phyloP scores from a whole-genome alignment of 768 basidiomycete species.

The Hygrocybe coccinea region DNA sequence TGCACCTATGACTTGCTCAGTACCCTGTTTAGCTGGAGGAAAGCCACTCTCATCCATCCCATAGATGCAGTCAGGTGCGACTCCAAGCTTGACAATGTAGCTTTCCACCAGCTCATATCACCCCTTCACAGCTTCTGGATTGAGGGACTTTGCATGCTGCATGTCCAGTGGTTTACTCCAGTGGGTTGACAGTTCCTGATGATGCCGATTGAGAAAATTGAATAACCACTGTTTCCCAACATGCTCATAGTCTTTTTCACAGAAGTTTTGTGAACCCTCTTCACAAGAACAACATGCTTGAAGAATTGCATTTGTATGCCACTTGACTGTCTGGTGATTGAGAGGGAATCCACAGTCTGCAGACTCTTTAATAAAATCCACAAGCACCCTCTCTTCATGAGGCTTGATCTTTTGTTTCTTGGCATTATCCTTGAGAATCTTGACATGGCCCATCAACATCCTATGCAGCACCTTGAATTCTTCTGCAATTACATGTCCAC shows the following conservation, averaged over 20 bases:
- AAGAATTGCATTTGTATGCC: slow-evolving; percentile 16
- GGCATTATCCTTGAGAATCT: background rate
- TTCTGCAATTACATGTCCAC: too few relatives aligned
- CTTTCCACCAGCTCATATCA: slow-evolving; percentile 31
- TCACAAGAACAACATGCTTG: too few relatives aligned
- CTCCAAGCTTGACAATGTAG: slow-evolving; percentile 20
- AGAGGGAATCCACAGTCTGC: slow-evolving; percentile 15
- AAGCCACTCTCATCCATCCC: slow-evolving; percentile 36
- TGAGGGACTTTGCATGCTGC: slow-evolving; percentile 25
- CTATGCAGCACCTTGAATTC: too few relatives aligned
- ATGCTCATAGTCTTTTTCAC: too few relatives aligned
- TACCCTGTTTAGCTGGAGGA: slow-evolving; percentile 18
- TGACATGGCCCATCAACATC: too few relatives aligned
- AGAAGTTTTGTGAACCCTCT: too few relatives aligned
- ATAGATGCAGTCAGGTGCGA: slow-evolving; percentile 23
- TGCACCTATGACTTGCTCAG: slow-evolving; percentile 23
- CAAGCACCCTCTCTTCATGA: slow-evolving; percentile 9
- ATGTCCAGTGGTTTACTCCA: slow-evolving; percentile 32
- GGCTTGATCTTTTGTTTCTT: background rate
- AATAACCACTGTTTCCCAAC: slow-evolving; percentile 20
- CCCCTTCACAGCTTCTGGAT: slow-evolving; percentile 24
- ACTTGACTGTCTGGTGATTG: slow-evolving; percentile 6
- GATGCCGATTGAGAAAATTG: slow-evolving; percentile 24
- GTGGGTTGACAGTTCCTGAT: slow-evolving; percentile 23
- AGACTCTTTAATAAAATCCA: slow-evolving; percentile 18